Evolutionary conservation across 2,329 filamentous ascomycete genomes (phyloP).

Genomic region (Colletotrichum simmondsii): DNA sequence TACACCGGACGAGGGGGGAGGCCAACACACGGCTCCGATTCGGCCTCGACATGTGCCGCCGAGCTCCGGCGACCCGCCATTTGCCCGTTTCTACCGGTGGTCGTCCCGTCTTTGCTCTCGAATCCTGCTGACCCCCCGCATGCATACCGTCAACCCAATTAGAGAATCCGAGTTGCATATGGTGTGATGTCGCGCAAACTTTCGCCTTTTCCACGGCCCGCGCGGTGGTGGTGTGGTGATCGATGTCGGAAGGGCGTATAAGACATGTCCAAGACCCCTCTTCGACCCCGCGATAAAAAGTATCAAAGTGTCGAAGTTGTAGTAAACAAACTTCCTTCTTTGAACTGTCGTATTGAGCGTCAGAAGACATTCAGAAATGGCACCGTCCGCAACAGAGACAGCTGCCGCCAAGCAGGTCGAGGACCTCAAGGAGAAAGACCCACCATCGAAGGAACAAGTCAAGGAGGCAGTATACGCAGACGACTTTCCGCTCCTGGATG

Average conservation of each 20-base stretch:
- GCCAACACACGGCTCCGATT: slow-evolving; percentile 16
- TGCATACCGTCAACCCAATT: background rate
- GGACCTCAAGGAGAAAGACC: background rate
- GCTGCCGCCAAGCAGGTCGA: background rate
- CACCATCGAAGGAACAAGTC: slow-evolving; percentile 3
- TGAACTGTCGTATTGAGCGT: background rate
- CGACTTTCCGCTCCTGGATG: slow-evolving; percentile 6
- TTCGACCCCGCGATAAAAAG: too few relatives aligned
- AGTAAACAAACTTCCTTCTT: background rate
- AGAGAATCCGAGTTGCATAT: slow-evolving; percentile 18
- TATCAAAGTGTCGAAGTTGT: background rate
- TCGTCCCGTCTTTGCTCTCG: background rate
- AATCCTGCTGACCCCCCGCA: too few relatives aligned
- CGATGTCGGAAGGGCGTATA: slow-evolving; percentile 1
- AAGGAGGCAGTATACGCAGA: background rate
- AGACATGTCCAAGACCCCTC: background rate
- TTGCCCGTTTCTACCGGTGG: background rate
- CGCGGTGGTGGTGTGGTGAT: background rate
- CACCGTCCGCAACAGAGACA: slow-evolving; percentile 31
- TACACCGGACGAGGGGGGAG: background rate
- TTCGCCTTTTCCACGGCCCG: background rate
- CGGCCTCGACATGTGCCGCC: slow-evolving; percentile 15
- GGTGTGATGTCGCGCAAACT: slow-evolving; percentile 18
- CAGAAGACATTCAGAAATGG: slow-evolving; percentile 4
- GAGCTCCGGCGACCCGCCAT: background rate